Evolutionary conservation across 1,139 yeast species (phyloP).

Genomic region (Zygosaccharomyces pseudobailii): DNA sequence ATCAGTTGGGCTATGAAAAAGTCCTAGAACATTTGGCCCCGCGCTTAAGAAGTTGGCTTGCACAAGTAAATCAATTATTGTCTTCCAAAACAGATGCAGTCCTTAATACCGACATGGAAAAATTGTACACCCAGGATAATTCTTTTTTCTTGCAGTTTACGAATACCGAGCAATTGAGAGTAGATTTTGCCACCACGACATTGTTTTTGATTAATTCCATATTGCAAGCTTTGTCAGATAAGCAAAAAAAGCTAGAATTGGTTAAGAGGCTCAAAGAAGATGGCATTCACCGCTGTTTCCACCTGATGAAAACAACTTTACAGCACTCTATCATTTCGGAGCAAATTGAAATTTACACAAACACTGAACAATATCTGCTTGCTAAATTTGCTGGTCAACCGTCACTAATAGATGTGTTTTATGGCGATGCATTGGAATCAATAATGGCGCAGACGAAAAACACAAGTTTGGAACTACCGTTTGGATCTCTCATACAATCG

Average conservation of each 20-base stretch:
- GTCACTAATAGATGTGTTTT: slow-evolving; percentile 11
- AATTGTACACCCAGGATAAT: neutral
- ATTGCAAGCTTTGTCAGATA: slow-evolving; percentile 21
- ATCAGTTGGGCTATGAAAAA: slow-evolving; percentile 18
- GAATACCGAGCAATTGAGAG: slow-evolving; percentile 11
- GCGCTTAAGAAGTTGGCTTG: slow-evolving; percentile 12
- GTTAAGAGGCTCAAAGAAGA: slow-evolving; percentile 18
- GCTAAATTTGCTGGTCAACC: slow-evolving; percentile 1
- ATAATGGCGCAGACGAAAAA: slow-evolving; percentile 21
- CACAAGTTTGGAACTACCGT: slow-evolving; percentile 25
- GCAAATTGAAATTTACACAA: slow-evolving; percentile 28
- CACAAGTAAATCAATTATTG: slow-evolving; percentile 6
- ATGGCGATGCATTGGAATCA: slow-evolving; percentile 20
- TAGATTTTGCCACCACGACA: slow-evolving; percentile 20
- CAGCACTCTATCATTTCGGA: slow-evolving; percentile 12
- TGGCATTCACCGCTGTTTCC: slow-evolving; percentile 21
- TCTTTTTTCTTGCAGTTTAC: slow-evolving; percentile 9
- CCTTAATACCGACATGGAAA: slow-evolving; percentile 1
- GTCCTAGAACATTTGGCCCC: slow-evolving; percentile 12
- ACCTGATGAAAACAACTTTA: slow-evolving; percentile 9
- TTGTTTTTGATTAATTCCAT: slow-evolving; percentile 26
- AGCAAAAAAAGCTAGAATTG: slow-evolving; percentile 15
- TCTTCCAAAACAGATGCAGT: slow-evolving; percentile 4
- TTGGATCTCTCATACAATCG: slow-evolving; percentile 20
- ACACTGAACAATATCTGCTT: slow-evolving; percentile 13